Evolutionary conservation across 495 filamentous ascomycete genomes (phyloP).

Genomic region (Neurospora sp.): DNA sequence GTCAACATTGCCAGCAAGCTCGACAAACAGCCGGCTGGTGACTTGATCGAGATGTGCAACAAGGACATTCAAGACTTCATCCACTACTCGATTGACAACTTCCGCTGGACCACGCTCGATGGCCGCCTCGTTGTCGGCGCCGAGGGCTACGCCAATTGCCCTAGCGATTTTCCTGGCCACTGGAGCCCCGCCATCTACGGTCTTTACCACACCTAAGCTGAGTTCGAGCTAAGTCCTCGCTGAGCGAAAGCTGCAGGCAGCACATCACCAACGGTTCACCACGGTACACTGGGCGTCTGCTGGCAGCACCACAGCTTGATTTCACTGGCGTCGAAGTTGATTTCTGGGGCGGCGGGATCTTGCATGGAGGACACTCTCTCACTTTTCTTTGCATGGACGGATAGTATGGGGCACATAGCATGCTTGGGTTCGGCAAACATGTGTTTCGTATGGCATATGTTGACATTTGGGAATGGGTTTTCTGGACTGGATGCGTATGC

Average conservation of each 20-base stretch:
- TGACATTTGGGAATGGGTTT: not conserved
- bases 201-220: not conserved
- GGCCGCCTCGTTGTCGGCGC: not conserved
- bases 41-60: not conserved
- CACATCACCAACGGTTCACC: not conserved
- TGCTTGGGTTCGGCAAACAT: not conserved
- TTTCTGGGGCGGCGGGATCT: not conserved
- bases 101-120: not conserved
- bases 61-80: not conserved
- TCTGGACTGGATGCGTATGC: not conserved
- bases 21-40: not conserved
- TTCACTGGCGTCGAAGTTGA: not conserved
- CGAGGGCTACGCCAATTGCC: not conserved
- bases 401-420: not conserved
- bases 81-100: not conserved
- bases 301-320: not conserved
- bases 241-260: not conserved
- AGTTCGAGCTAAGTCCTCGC: not conserved
- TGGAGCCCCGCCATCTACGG: not conserved
- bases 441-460: not conserved
- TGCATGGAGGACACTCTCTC: not conserved
- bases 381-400: not conserved
- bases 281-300: not conserved
- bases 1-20: not conserved
- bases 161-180: not conserved